A percentile compares a stretch with the other conserved stretches of the same genome.
phyloP scores from a whole-genome alignment of 768 basidiomycete genomes.

The Trametes maxima region DNA sequence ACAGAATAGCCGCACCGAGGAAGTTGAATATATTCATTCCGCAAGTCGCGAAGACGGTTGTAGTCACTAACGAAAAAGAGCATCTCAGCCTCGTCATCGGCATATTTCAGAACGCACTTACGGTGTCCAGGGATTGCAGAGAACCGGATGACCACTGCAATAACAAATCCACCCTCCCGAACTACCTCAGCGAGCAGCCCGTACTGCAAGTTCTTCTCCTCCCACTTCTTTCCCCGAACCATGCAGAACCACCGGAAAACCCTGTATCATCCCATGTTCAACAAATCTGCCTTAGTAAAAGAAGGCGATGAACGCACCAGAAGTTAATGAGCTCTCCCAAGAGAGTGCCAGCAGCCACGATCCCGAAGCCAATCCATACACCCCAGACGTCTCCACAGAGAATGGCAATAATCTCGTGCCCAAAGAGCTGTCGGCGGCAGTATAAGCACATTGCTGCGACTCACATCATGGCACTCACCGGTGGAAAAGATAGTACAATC shows the following conservation, averaged over 20 bases:
- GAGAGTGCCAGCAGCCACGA: slow-evolving; percentile 80
- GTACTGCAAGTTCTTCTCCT: slow-evolving; percentile 45
- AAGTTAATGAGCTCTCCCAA: slow-evolving; percentile 85
- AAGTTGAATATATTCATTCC: slow-evolving; percentile 83
- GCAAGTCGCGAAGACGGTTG: slow-evolving; percentile 83
- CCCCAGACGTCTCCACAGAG: slow-evolving; percentile 91
- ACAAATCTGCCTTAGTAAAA: no score
- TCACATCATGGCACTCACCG: slow-evolving; percentile 27
- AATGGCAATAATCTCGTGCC: slow-evolving; percentile 88
- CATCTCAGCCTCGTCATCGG: not conserved
- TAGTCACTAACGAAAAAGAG: slow-evolving; percentile 58
- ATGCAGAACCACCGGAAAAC: slow-evolving; percentile 82
- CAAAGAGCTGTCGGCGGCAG: slow-evolving; percentile 61
- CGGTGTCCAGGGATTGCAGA: slow-evolving; percentile 87
- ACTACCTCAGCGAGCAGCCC: slow-evolving; percentile 58
- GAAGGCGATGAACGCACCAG: slow-evolving; percentile 51
- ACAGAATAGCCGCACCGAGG: slow-evolving; percentile 73
- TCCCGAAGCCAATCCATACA: slow-evolving; percentile 81
- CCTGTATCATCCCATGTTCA: slow-evolving; percentile 37
- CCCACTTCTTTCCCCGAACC: slow-evolving; percentile 69
- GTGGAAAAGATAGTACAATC: slow-evolving; percentile 43
- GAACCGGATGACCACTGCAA: slow-evolving; percentile 71
- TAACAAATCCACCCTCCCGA: slow-evolving; percentile 83
- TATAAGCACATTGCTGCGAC: not conserved
- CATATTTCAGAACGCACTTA: slow-evolving; percentile 38